Conservation (phyloP, 2,329 filamentous ascomycete species). For the Pseudocercospora pini-densiflorae region DNA sequence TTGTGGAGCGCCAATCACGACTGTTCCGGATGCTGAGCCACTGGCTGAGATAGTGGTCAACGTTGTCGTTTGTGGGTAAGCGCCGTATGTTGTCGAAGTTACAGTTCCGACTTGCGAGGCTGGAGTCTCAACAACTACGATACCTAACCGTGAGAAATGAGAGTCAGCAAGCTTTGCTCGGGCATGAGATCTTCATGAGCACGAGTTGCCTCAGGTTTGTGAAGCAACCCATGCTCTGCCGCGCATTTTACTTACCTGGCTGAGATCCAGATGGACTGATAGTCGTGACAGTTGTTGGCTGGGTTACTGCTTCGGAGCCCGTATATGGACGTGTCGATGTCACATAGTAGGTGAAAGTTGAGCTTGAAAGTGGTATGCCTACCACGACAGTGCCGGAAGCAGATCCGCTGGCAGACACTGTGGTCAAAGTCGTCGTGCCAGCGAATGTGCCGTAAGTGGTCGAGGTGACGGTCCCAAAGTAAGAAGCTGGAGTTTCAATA, state of each 20-base stretch:
- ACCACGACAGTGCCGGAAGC: background rate
- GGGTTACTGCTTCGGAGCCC: background rate
- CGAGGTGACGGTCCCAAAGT: slow-evolving; percentile 5
- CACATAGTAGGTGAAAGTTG: slow-evolving; percentile 5
- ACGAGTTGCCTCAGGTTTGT: no score
- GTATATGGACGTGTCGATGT: background rate
- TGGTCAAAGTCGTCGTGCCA: slow-evolving; percentile 8
- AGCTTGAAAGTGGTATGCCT: background rate
- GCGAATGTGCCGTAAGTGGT: slow-evolving; percentile 14
- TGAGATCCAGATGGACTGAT: slow-evolving; percentile 1
- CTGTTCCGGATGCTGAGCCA: slow-evolving; percentile 1
- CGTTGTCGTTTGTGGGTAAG: slow-evolving; percentile 4
- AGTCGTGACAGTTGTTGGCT: background rate
- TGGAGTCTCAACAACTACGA: slow-evolving; percentile 1
- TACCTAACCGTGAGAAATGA: background rate
- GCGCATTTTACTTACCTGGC: background rate
- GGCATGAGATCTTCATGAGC: background rate
- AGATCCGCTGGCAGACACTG: background rate
- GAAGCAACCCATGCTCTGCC: no score
- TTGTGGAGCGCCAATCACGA: slow-evolving; percentile 4
- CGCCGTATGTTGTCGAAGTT: background rate
- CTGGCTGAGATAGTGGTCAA: slow-evolving; percentile 10
- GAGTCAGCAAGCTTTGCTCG: background rate
- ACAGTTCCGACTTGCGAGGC: slow-evolving; percentile 3
- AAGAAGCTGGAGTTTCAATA: slow-evolving; percentile 4